Conservation (phyloP, 2,329 filamentous ascomycete species). For the Penicillium hesseltinei region DNA sequence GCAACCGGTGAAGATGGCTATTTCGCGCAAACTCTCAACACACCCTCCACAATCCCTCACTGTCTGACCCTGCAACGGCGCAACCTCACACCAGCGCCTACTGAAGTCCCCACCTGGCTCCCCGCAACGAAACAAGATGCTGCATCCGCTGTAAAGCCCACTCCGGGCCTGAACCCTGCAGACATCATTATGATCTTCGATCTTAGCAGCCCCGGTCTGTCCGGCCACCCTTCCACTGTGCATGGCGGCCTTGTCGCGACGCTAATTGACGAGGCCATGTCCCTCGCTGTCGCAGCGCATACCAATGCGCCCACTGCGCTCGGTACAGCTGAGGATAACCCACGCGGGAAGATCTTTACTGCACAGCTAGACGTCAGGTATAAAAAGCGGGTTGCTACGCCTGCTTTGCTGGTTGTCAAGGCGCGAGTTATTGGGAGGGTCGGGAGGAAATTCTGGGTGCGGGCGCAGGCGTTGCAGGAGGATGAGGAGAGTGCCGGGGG, state of each 20-base stretch:
- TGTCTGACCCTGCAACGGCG: slow-evolving; percentile 40
- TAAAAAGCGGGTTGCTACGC: slow-evolving; percentile 36
- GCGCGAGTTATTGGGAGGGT: slow-evolving; percentile 37
- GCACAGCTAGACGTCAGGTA: slow-evolving; percentile 44
- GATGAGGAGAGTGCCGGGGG: slow-evolving; percentile 30
- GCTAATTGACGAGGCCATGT: slow-evolving; percentile 47
- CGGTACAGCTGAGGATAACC: slow-evolving; percentile 13
- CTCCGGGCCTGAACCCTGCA: slow-evolving; percentile 28
- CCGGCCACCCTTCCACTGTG: slow-evolving; percentile 39
- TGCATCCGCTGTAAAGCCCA: slow-evolving; percentile 22
- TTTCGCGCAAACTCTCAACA: slow-evolving; percentile 41
- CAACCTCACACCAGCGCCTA: slow-evolving; percentile 23
- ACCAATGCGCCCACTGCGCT: slow-evolving; percentile 10
- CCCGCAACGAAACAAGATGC: slow-evolving; percentile 25
- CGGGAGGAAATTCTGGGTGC: slow-evolving; percentile 44
- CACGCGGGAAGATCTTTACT: slow-evolving; percentile 38
- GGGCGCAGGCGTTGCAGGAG: slow-evolving; percentile 41
- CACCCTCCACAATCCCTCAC: slow-evolving; percentile 42
- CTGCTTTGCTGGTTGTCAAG: slow-evolving; percentile 38
- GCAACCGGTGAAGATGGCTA: slow-evolving; percentile 45
- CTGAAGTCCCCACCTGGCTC: slow-evolving; percentile 26
- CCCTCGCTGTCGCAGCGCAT: slow-evolving; percentile 37
- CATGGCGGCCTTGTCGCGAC: slow-evolving; percentile 45
- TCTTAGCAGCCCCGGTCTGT: slow-evolving; percentile 37
- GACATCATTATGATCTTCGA: slow-evolving; percentile 40